Evolutionary conservation across 306 rosid genomes (phyloP), one percentile per base, ranked within the genome.

Genomic region (Quercus rubra): DNA sequence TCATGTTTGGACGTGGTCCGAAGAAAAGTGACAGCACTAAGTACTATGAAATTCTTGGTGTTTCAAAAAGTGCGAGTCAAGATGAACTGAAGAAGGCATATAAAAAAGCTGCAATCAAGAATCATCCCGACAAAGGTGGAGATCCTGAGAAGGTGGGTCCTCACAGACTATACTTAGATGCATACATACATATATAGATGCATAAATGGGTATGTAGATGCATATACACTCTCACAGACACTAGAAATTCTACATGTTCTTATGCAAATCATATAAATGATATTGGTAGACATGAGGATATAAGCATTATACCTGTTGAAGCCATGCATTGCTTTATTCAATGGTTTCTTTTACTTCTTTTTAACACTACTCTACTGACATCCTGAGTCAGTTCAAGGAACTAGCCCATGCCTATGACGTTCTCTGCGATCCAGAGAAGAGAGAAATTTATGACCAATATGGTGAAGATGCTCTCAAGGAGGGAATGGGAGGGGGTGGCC

Each of bases 391-490:
- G 97, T 92, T 92, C 83, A 92, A 92, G 91, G 94, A 90, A 82
- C 74, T 90, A 82, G 87, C 86, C 68, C 97, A 92, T 78, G 92
- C 97, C 27, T 92, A 92, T 88, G 97, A 92, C 71, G 94, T 90
- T 79, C 90, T 92, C 67, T 85, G 86, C 66, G 90, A 92, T 87
- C 85, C 94, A 21, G 92, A 90, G 72, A 92, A 90, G 83, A 88
- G 88, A 78, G 92, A 90, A 75, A 31, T 88, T 70, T 92, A 92
- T 85, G 97, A 92, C 61, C 88, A 88, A 62, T 92, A 90, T 74
- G 97, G 94, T 67, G 97, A 92, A 88, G 97, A 90, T 33, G 97
- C 91, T 81, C 90, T 92, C 70, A 90, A 90, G 74, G 97, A 92
- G 19, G 97, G 97, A 74, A 86, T 85, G 85, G 92, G 88, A 33